Evolutionary conservation across 2,329 filamentous ascomycete genomes (phyloP), one percentile per base, ranked within the genome.

Genomic region (Alternaria burnsii): DNA sequence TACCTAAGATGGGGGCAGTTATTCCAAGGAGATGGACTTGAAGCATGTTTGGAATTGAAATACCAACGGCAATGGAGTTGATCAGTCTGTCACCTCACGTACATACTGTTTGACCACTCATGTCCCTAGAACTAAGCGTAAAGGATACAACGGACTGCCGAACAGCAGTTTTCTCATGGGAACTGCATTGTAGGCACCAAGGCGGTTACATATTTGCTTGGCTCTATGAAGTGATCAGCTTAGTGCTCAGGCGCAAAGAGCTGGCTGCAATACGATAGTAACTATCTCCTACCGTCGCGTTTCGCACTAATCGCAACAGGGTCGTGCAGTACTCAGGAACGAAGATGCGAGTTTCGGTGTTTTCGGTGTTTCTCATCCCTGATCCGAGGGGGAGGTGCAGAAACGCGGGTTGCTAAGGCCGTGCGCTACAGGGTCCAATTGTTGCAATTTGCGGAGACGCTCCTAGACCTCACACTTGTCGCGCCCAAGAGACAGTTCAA

Each of bases 351-450:
- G 32, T 22, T 38, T 50, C 46, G 46, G 46, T 48, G 46, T 36
- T n/a, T 34, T 48, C 46, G 46, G 46, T 50, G 46, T 50, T 50
- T 50, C 46, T 50, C 30, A 56, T 43, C 30, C 44, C 38, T 56
- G 50, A 55, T 36, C 38, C n/a, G 36, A 55, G 52, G 46, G 57
- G 32, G 38, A 47, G 41, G 42, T 30, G 42, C 42, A 52, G 36
- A 52, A 47, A 48, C 20, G 58, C 58, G 58, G 58, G 58, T 47
- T 58, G 26, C 20, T 32, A 36, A 51, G 58, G 36, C 58, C 54
- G 58, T 61, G 58, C 58, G 43, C 47, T 20, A 38, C 58, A 61
- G 54, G 58, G 58, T 61, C 58, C 48, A 61, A 41, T 41, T 51
- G 36, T 32, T 43, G 42, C 53, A 50, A 58, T 61, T 61, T 61